Evolutionary conservation across 2,329 filamentous ascomycete genomes (phyloP), one percentile per base, ranked within the genome.

Genomic region (Hirsutella rhossiliensis): DNA sequence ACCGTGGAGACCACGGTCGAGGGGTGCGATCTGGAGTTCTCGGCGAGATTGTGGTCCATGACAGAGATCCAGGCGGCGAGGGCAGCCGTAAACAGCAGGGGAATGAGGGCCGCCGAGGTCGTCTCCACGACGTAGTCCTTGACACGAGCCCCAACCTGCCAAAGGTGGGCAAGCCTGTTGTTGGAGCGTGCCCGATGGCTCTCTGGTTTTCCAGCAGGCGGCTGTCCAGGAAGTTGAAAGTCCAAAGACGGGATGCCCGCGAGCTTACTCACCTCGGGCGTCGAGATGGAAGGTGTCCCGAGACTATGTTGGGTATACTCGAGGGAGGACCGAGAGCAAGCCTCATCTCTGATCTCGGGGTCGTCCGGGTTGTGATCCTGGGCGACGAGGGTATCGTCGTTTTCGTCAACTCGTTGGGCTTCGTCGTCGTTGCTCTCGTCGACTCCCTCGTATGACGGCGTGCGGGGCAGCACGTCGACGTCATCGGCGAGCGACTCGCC

Each of bases 301-400:
- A 74, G 64, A 43, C 63, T 67, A 51, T 73, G 61, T 40, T 73
- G 69, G 19, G 70, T 68, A 49, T 75, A 75, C 43, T 66, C 62
- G 23, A 73, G 64, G 19, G 71, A 72, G 11, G 57, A 55, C 45
- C 56, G 52, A 47, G 63, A 65, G 23, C 61, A 60, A 8, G 56
- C 60, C 20, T 64, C 63, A 17, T 68, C 65, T 23, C 73, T 68
- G 5, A 52, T 48, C 20, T 59, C 56, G 4, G 56, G 55, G 28
- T 12, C 43, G n/a, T 44, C 45, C 11, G 36, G 17, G 7, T 28
- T 17, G 37, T 37, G 31, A 11, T 19, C n/a, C 36, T 38, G 41
- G 17, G 29, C 18, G n/a, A 38, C 17, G 13, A 30, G 11, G 34
- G 34, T 37, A 11, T 37, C 34, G 34, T 37, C 34, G 13, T 32